A percentile compares a stretch with the other conserved stretches of the same genome.
phyloP scores from a whole-genome alignment of 1,284 basidiomycete species.

The Ceratobasidium sp. region DNA sequence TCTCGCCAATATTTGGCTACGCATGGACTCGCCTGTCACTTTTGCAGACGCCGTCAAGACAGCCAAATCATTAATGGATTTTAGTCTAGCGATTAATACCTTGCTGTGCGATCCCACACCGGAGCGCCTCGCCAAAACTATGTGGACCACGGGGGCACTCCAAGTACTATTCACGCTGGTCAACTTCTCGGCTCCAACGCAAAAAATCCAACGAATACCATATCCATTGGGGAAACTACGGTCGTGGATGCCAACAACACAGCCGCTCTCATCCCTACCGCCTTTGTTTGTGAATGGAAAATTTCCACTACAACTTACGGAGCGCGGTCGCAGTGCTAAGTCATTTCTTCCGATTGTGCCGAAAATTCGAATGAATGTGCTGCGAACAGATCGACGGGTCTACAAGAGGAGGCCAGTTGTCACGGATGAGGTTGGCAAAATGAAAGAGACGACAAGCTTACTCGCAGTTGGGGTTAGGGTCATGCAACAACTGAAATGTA shows the following conservation, averaged over 20 bases:
- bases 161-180: background rate
- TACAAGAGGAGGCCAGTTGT: too few species aligned
- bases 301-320: constrained; percentile 25
- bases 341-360: background rate
- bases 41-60: background rate
- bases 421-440: too few species aligned
- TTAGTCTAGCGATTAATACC: constrained; percentile 9
- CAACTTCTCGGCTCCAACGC: constrained; percentile 19
- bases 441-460: too few species aligned
- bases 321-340: constrained; percentile 17
- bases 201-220: background rate
- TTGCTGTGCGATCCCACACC: constrained; percentile 21
- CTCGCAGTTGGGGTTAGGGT: too few species aligned
- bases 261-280: constrained; percentile 9
- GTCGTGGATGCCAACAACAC: constrained; percentile 16
- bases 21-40: constrained; percentile 11
- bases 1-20: constrained; percentile 38
- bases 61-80: background rate
- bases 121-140: background rate
- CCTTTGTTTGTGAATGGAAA: constrained; percentile 28
- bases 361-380: background rate
- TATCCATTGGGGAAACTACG: background rate
- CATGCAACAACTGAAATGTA: too few species aligned
- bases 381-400: too few species aligned
- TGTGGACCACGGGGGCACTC: background rate